phyloP scores from a whole-genome alignment of 306 rosid species.

The Dalbergia oliveri region DNA sequence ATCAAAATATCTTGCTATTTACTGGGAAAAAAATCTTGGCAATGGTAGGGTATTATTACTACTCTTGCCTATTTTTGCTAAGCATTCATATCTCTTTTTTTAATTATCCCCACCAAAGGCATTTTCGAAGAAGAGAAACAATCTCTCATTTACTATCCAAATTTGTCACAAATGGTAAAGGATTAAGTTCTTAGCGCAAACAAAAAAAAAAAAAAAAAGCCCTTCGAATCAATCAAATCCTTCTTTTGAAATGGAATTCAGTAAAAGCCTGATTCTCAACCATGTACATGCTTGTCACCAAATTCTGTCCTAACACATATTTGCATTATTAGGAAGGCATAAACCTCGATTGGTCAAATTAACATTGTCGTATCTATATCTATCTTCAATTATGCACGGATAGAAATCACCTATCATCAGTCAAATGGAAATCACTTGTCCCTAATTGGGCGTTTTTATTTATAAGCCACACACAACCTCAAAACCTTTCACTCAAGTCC shows the following conservation, averaged over 20 bases:
- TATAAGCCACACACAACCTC: conserved; percentile 46
- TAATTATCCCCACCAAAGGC: background rate
- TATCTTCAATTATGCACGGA: too few species aligned
- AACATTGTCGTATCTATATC: background rate
- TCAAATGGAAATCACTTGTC: too few species aligned
- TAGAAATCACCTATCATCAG: too few species aligned
- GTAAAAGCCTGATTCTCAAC: conserved; percentile 22
- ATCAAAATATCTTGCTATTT: conserved; percentile 13
- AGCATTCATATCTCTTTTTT: background rate
- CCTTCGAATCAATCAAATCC: background rate
- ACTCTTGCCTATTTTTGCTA: background rate
- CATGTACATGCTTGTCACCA: conserved; percentile 20
- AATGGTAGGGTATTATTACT: background rate
- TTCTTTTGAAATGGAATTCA: conserved; percentile 8
- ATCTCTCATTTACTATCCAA: conserved; percentile 22
- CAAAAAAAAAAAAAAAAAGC: background rate
- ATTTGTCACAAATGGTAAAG: conserved; percentile 24
- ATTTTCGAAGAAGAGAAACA: background rate
- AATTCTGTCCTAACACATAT: conserved; percentile 1
- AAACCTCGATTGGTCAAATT: conserved; percentile 15
- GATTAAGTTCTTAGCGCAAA: background rate
- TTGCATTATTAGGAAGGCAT: background rate
- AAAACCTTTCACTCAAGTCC: conserved; percentile 2
- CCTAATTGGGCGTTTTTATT: background rate
- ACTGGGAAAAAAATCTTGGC: background rate